phyloP scores from a whole-genome alignment of 306 rosid species.

The Inga laurina region DNA sequence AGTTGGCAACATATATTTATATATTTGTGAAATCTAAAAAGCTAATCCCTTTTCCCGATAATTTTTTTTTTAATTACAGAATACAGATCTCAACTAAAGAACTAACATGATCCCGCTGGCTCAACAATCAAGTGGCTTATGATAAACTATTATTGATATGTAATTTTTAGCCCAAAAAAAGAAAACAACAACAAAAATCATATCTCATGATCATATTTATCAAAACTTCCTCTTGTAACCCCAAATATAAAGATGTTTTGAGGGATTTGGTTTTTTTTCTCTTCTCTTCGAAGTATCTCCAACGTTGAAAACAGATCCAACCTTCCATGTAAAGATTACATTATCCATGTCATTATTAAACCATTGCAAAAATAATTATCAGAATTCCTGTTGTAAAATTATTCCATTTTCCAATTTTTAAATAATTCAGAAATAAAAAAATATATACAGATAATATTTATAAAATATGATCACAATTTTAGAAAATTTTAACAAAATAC shows the following conservation, averaged over 20 bases:
- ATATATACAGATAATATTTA: too few relatives aligned
- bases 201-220: not conserved
- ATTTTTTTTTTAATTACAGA: not conserved
- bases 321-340: constrained; percentile 5
- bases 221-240: not conserved
- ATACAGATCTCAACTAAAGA: not conserved
- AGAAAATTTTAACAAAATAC: too few relatives aligned
- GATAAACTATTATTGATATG: not conserved
- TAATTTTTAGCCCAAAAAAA: not conserved
- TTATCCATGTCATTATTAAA: not conserved
- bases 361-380: not conserved
- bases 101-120: not conserved
- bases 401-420: not conserved
- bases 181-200: not conserved
- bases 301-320: not conserved
- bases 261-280: not conserved
- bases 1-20: too few relatives aligned
- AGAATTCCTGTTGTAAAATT: not conserved
- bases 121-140: not conserved
- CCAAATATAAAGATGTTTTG: not conserved
- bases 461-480: too few relatives aligned
- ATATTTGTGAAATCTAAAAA: not conserved
- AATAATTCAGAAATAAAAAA: not conserved
- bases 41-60: not conserved
- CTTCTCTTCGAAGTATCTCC: not conserved